Conservation (phyloP, 176 grass and related monocot species). For the Triticum timopheevii region DNA sequence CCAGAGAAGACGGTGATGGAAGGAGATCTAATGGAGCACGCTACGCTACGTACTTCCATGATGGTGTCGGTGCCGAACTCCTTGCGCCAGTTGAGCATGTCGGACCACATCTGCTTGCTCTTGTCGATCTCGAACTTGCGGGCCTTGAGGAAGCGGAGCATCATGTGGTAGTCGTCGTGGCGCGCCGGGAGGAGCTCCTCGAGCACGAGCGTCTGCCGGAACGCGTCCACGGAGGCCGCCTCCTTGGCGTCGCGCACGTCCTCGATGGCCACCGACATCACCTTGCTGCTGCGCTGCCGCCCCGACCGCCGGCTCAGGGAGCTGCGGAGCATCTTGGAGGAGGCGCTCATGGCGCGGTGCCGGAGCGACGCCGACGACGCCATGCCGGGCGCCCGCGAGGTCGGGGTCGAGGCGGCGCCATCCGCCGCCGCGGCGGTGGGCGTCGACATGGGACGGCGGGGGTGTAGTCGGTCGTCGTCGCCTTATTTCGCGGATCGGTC, state of each 20-base stretch:
- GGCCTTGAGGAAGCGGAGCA: slow-evolving; percentile 83
- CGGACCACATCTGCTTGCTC: slow-evolving; percentile 89
- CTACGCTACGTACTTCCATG: slow-evolving; percentile 29
- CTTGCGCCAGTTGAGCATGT: slow-evolving; percentile 88
- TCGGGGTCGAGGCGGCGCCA: slow-evolving; percentile 24
- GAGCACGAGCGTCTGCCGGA: slow-evolving; percentile 86
- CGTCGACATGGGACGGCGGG: not conserved
- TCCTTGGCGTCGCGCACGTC: slow-evolving; percentile 90
- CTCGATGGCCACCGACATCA: slow-evolving; percentile 91
- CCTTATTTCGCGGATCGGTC: not conserved
- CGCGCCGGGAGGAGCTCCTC: slow-evolving; percentile 92
- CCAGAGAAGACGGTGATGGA: too few species aligned
- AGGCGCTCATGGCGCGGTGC: slow-evolving; percentile 76
- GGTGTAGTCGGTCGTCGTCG: slow-evolving; percentile 1
- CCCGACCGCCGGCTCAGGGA: slow-evolving; percentile 57
- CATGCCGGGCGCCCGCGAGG: slow-evolving; percentile 6
- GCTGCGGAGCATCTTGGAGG: slow-evolving; percentile 79
- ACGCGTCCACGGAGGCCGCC: slow-evolving; percentile 85
- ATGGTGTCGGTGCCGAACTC: slow-evolving; percentile 80
- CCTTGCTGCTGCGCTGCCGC: slow-evolving; percentile 91
- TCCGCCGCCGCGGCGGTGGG: slow-evolving; percentile 21
- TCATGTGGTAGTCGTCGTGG: slow-evolving; percentile 99
- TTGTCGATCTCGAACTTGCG: slow-evolving; percentile 95
- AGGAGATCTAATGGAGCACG: too few species aligned
- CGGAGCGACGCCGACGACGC: slow-evolving; percentile 48